Conservation (phyloP, 1,284 basidiomycete genomes). For the Puccinia hordei region DNA sequence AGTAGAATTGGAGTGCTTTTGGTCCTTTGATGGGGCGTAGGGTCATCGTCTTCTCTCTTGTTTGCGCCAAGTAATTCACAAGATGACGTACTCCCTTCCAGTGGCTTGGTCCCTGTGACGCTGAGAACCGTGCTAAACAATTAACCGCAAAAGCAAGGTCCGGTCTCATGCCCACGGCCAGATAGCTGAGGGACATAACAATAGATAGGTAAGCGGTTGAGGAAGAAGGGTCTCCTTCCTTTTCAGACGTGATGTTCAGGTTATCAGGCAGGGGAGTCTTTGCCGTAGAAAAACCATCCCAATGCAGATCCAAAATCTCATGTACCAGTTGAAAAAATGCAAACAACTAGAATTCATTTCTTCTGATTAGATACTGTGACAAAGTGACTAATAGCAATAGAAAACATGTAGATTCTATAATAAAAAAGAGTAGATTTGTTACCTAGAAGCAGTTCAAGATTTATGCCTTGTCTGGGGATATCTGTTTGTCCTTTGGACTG, state of each 20-base stretch:
- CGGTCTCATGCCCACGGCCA: neutral
- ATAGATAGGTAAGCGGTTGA: neutral
- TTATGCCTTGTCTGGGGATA: too few species aligned
- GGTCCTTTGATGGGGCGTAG: neutral
- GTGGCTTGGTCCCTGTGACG: neutral
- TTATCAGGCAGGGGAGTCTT: neutral
- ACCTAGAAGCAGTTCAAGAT: too few species aligned
- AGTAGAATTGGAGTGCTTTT: neutral
- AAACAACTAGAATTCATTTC: too few species aligned
- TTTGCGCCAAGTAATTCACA: neutral
- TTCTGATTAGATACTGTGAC: too few species aligned
- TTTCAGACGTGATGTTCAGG: neutral
- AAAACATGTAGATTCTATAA: too few species aligned
- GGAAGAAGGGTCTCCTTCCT: neutral
- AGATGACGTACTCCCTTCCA: neutral
- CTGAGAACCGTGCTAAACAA: neutral
- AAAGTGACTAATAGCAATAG: too few species aligned
- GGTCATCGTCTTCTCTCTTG: neutral
- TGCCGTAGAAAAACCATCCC: neutral
- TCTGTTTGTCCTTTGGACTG: too few species aligned
- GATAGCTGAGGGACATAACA: neutral
- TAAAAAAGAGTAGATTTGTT: too few species aligned
- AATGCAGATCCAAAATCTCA: neutral
- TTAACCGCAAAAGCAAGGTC: neutral
- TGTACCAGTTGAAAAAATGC: too few species aligned